Conservation (phyloP, 1,284 basidiomycete species). For the Rhodotorula sp. region DNA sequence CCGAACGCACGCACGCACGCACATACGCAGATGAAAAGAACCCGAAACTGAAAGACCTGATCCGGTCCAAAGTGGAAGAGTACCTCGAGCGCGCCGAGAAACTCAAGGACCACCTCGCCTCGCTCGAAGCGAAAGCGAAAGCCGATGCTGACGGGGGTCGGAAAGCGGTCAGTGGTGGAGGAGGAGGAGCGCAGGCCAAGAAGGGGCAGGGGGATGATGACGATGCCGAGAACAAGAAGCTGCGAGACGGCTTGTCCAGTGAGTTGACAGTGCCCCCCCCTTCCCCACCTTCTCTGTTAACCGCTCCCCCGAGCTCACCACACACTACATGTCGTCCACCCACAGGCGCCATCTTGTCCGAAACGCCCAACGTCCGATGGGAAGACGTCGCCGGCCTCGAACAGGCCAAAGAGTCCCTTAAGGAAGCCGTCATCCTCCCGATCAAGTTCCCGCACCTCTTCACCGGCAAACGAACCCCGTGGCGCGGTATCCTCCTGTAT, state of each 20-base stretch:
- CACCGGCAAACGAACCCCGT: constrained; percentile 95
- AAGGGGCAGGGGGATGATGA: constrained; percentile 62
- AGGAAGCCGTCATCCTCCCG: constrained; percentile 96
- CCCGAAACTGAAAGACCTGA: constrained; percentile 83
- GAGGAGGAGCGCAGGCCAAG: constrained; percentile 52
- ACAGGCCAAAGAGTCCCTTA: constrained; percentile 89
- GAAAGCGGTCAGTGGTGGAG: constrained; percentile 60
- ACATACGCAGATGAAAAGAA: constrained; percentile 81
- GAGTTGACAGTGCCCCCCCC: constrained; percentile 26
- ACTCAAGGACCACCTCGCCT: constrained; percentile 74
- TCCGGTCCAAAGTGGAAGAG: constrained; percentile 84
- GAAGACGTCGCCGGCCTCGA: constrained; percentile 96
- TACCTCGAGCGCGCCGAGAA: constrained; percentile 91
- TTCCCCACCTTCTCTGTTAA: background rate
- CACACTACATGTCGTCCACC: too few species aligned
- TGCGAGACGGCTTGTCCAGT: constrained; percentile 78
- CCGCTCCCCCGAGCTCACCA: background rate
- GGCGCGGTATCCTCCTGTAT: constrained; percentile 92
- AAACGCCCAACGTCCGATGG: constrained; percentile 96
- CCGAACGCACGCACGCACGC: background rate
- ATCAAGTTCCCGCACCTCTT: constrained; percentile 99
- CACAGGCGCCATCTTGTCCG: constrained; percentile 80
- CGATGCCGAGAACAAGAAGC: constrained; percentile 92
- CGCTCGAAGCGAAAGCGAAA: constrained; percentile 61
- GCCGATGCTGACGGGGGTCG: constrained; percentile 75